phyloP scores from a whole-genome alignment of 306 rosid genomes.

The Rosa multiflora region DNA sequence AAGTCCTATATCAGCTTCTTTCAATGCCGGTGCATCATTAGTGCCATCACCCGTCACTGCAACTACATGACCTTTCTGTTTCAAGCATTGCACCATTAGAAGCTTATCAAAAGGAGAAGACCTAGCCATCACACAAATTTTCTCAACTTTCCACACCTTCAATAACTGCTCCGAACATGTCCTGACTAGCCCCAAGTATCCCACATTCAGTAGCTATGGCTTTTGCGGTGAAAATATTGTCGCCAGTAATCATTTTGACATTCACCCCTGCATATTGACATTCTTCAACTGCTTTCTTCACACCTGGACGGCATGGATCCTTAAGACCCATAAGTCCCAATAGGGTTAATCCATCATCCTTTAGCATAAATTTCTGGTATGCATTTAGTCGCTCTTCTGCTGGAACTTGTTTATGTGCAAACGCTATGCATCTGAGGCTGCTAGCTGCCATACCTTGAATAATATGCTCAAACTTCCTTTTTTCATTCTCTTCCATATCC shows the following conservation, averaged over 20 bases:
- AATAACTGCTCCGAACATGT: constrained; percentile 22
- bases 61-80: constrained; percentile 39
- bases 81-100: constrained; percentile 35
- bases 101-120: constrained; percentile 35
- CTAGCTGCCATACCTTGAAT: constrained; percentile 42
- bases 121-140: constrained; percentile 40
- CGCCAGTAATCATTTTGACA: constrained; percentile 43
- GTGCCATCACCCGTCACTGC: constrained; percentile 37
- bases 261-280: constrained; percentile 35
- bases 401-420: constrained; percentile 30
- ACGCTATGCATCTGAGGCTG: constrained; percentile 39
- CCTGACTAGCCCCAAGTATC: constrained; percentile 23
- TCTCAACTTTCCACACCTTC: constrained; percentile 38
- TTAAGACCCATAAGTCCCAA: constrained; percentile 33
- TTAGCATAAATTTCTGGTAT: neutral
- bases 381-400: neutral
- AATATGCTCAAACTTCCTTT: constrained; percentile 14
- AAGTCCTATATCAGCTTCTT: constrained; percentile 41
- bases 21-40: constrained; percentile 32
- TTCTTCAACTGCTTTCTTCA: constrained; percentile 28
- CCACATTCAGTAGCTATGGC: constrained; percentile 42
- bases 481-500: constrained; percentile 10
- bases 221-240: constrained; percentile 36
- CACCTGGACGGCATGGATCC: constrained; percentile 37
- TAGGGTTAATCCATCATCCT: constrained; percentile 29